These are phyloP conservation scores for Leishmania braziliensis DNA, from an alignment of 208 protist genomes.

Conservation along the genomic window DNA sequence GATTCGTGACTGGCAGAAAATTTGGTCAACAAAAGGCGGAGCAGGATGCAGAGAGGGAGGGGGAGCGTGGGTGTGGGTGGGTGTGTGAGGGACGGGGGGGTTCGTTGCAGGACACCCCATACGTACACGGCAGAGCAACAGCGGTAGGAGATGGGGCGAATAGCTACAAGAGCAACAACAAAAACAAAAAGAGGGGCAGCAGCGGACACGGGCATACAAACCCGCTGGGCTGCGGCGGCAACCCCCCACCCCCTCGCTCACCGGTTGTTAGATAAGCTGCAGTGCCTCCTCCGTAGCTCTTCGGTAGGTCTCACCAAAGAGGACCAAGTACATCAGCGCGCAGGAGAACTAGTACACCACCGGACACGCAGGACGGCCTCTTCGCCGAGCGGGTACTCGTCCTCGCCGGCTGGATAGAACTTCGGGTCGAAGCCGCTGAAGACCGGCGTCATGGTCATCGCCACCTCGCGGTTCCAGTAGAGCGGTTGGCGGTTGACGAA, in stretches of 20 bases:
- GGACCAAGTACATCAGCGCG: slow-evolving; percentile 29
- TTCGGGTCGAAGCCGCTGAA: slow-evolving; percentile 36
- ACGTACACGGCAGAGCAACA: not conserved
- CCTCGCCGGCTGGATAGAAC: slow-evolving; percentile 41
- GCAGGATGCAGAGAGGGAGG: slow-evolving; percentile 1
- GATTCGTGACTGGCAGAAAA: not conserved
- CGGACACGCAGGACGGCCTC: slow-evolving; percentile 22
- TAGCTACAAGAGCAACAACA: not conserved
- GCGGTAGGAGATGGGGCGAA: not conserved
- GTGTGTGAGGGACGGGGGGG: not conserved
- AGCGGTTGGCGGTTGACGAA: not conserved
- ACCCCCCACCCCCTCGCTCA: not conserved
- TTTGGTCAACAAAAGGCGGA: slow-evolving; percentile 1
- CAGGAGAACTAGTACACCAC: slow-evolving; percentile 34
- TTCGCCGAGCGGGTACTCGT: slow-evolving; percentile 15
- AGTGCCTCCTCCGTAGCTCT: slow-evolving; percentile 22
- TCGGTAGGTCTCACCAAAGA: slow-evolving; percentile 43
- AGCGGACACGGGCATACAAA: not conserved
- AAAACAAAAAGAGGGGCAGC: not conserved
- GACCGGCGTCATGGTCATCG: slow-evolving; percentile 38
- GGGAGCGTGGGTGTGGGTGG: not conserved
- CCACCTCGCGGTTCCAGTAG: slow-evolving; percentile 39
- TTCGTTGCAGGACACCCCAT: not conserved
- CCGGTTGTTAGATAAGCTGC: not conserved
- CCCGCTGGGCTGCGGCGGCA: not conserved